Evolutionary conservation across 2,329 filamentous ascomycete genomes (phyloP).

Genomic region (Aspergillus sp.): DNA sequence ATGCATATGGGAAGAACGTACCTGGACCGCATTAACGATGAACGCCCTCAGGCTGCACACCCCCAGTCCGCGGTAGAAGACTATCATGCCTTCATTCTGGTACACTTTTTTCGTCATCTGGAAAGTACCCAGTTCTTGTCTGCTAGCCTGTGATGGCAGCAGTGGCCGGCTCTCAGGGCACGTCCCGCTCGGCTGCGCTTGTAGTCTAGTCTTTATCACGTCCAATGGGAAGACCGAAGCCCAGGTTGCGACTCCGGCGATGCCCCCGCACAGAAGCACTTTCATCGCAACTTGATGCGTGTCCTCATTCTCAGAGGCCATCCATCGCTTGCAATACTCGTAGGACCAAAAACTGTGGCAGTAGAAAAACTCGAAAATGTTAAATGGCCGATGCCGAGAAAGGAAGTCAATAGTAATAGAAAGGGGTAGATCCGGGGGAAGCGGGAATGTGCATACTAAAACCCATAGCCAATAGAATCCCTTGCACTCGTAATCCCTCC

Average conservation of each 20-base stretch:
- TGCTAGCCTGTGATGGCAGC: constrained; percentile 10
- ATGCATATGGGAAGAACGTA: constrained; percentile 19
- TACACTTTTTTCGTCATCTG: constrained; percentile 61
- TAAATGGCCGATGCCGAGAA: constrained; percentile 3
- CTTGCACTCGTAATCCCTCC: constrained; percentile 72
- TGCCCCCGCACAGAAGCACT: constrained; percentile 71
- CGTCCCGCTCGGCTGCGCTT: constrained; percentile 52
- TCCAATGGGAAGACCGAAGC: constrained; percentile 84
- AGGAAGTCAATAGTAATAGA: neutral
- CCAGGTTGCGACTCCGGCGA: constrained; percentile 86
- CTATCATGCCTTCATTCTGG: constrained; percentile 49
- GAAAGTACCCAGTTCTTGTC: constrained; percentile 44
- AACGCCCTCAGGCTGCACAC: constrained; percentile 83
- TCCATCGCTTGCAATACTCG: constrained; percentile 59
- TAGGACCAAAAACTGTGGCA: constrained; percentile 71
- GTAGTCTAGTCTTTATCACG: constrained; percentile 85
- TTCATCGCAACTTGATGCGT: constrained; percentile 49
- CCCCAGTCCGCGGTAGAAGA: constrained; percentile 66
- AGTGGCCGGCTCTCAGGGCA: constrained; percentile 17
- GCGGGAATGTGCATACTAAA: constrained; percentile 54
- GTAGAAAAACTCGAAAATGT: constrained; percentile 1
- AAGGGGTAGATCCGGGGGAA: constrained; percentile 7
- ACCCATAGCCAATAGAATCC: constrained; percentile 89
- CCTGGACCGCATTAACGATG: constrained; percentile 79
- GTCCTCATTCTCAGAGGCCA: constrained; percentile 41